Conservation (phyloP, 495 filamentous ascomycete genomes). For the Aspergillus homomorphus region DNA sequence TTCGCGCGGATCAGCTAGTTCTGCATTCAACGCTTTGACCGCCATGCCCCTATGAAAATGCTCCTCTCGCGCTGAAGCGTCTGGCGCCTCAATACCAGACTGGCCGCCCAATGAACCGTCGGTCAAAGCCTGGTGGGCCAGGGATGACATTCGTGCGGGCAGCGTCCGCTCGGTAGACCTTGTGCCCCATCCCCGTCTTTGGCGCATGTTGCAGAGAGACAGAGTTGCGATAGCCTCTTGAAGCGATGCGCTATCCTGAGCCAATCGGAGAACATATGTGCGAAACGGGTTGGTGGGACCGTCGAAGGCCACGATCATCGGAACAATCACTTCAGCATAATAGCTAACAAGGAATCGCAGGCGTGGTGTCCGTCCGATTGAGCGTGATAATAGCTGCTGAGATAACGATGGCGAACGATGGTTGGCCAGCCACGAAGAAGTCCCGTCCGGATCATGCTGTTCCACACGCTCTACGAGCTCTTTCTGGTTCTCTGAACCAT, state of each 20-base stretch:
- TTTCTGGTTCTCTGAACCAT: background rate
- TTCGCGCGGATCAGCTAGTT: constrained; percentile 69
- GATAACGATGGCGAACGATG: constrained; percentile 41
- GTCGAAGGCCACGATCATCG: constrained; percentile 88
- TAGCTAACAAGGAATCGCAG: constrained; percentile 58
- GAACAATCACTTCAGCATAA: constrained; percentile 84
- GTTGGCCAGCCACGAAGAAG: constrained; percentile 18
- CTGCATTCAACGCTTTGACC: constrained; percentile 76
- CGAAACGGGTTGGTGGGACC: constrained; percentile 80
- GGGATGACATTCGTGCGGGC: constrained; percentile 47
- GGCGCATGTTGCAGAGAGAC: constrained; percentile 74
- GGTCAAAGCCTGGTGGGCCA: constrained; percentile 48
- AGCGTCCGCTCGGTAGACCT: constrained; percentile 42
- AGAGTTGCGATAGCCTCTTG: constrained; percentile 92
- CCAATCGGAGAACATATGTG: constrained; percentile 76
- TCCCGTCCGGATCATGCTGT: constrained; percentile 1
- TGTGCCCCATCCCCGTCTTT: constrained; percentile 42
- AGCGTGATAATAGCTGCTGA: constrained; percentile 43
- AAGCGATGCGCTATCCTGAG: constrained; percentile 72
- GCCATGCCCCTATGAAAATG: constrained; percentile 76
- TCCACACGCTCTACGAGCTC: background rate
- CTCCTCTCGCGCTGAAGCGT: constrained; percentile 61
- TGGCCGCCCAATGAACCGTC: constrained; percentile 36
- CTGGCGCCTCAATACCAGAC: constrained; percentile 33
- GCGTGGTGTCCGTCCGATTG: constrained; percentile 52